These are phyloP conservation scores for Hymenoscyphus fraxineus DNA, from an alignment of 2,329 filamentous ascomycete species.

Conservation along the genomic window DNA sequence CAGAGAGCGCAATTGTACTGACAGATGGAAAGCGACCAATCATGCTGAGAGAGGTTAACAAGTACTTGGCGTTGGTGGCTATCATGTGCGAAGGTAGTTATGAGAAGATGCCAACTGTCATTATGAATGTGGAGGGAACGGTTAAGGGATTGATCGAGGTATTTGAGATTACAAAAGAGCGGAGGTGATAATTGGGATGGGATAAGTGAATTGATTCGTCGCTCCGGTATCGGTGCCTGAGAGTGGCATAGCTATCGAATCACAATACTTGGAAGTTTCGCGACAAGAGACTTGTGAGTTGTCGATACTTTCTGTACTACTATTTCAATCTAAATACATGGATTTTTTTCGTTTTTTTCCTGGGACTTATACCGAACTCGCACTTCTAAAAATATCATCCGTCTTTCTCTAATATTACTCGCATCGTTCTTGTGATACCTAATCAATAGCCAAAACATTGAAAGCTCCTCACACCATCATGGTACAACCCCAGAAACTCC, in stretches of 20 bases:
- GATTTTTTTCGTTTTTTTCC: background rate
- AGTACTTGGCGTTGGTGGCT: slow-evolving; percentile 76
- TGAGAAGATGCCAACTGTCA: slow-evolving; percentile 78
- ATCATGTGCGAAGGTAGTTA: slow-evolving; percentile 84
- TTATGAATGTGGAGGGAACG: slow-evolving; percentile 81
- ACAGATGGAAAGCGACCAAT: slow-evolving; percentile 59
- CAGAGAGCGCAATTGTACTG: slow-evolving; percentile 65
- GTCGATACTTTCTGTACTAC: background rate
- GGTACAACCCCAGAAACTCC: background rate
- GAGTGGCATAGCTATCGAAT: background rate
- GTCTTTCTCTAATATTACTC: no score
- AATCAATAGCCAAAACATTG: background rate
- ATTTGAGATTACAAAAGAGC: slow-evolving; percentile 67
- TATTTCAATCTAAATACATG: background rate
- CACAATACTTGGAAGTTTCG: background rate
- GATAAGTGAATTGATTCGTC: background rate
- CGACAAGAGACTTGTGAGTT: background rate
- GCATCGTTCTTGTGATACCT: background rate
- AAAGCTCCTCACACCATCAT: slow-evolving; percentile 3
- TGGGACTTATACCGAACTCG: background rate
- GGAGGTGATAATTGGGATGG: slow-evolving; percentile 23
- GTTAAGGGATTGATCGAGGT: slow-evolving; percentile 76
- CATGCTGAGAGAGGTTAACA: slow-evolving; percentile 65
- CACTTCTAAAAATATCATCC: background rate
- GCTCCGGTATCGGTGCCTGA: background rate